A percentile compares a stretch with the other conserved stretches of the same genome.
phyloP scores from a whole-genome alignment of 495 filamentous ascomycete genomes.

The Trichocladium antarcticum region DNA sequence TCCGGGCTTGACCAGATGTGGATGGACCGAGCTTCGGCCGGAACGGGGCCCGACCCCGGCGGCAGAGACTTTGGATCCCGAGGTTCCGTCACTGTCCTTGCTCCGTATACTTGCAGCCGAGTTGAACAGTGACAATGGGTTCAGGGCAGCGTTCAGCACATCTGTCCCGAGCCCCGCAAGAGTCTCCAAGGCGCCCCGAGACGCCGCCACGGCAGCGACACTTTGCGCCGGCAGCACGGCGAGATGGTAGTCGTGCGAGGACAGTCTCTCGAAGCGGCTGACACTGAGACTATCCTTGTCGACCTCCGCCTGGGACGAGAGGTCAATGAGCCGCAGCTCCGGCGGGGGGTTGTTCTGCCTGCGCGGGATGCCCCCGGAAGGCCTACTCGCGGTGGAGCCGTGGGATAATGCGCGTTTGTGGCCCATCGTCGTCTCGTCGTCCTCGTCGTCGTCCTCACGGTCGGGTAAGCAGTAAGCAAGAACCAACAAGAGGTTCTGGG shows the following conservation, averaged over 20 bases:
- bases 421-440: slow-evolving; percentile 10
- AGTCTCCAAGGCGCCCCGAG: slow-evolving; percentile 59
- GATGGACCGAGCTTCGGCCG: slow-evolving; percentile 30
- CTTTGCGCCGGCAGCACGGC: slow-evolving; percentile 67
- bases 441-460: slow-evolving; percentile 38
- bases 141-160: slow-evolving; percentile 72
- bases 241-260: slow-evolving; percentile 88
- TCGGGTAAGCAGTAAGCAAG: slow-evolving; percentile 75
- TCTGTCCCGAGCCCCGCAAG: slow-evolving; percentile 46
- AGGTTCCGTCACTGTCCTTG: slow-evolving; percentile 45
- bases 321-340: slow-evolving; percentile 81
- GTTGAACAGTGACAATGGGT: slow-evolving; percentile 72
- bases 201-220: slow-evolving; percentile 48
- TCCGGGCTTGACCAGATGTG: slow-evolving; percentile 48
- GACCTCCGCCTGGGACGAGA: slow-evolving; percentile 64
- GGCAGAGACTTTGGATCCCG: slow-evolving; percentile 21
- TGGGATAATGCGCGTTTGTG: slow-evolving; percentile 30
- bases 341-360: slow-evolving; percentile 68
- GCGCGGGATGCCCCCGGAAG: slow-evolving; percentile 49
- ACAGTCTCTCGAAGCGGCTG: slow-evolving; percentile 71
- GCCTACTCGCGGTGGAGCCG: slow-evolving; percentile 40
- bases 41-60: slow-evolving; percentile 12
- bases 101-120: slow-evolving; percentile 77
- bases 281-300: slow-evolving; percentile 71
- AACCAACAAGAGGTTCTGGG: slow-evolving; percentile 75